Percentiles rank a stretch among this genome's conserved stretches.
These are phyloP conservation scores for Kitagawia praeruptora DNA, from an alignment of 129 eudicot genomes.

Conservation along the genomic window DNA sequence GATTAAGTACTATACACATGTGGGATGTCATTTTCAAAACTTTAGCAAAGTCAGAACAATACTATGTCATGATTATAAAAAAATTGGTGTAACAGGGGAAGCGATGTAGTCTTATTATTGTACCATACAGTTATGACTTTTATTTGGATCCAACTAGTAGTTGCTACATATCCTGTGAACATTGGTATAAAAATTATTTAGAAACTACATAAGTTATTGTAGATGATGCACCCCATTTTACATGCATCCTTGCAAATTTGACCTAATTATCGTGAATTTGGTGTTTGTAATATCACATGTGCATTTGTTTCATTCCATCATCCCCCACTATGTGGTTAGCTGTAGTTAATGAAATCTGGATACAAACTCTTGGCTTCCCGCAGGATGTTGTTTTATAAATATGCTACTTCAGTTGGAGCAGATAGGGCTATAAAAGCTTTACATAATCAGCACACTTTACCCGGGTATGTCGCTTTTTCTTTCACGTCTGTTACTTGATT, in stretches of 20 bases:
- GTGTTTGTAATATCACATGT: neutral
- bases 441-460: constrained; percentile 83
- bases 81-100: neutral
- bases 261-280: neutral
- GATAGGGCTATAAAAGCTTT: constrained; percentile 84
- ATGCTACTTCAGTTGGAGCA: constrained; percentile 88
- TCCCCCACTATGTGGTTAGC: constrained; percentile 1
- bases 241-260: neutral
- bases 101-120: neutral
- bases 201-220: neutral
- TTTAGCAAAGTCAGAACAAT: no score
- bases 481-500: neutral
- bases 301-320: neutral
- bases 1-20: neutral
- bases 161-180: neutral
- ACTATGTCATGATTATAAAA: neutral
- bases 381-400: constrained; percentile 99
- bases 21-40: neutral
- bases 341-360: constrained; percentile 25
- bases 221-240: neutral
- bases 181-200: neutral
- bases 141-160: neutral
- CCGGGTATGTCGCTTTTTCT: constrained; percentile 52
- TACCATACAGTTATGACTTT: neutral
- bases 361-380: constrained; percentile 48